Evolutionary conservation across 148 eudicot species (phyloP).

Genomic region (Fagopyrum homotropicum): DNA sequence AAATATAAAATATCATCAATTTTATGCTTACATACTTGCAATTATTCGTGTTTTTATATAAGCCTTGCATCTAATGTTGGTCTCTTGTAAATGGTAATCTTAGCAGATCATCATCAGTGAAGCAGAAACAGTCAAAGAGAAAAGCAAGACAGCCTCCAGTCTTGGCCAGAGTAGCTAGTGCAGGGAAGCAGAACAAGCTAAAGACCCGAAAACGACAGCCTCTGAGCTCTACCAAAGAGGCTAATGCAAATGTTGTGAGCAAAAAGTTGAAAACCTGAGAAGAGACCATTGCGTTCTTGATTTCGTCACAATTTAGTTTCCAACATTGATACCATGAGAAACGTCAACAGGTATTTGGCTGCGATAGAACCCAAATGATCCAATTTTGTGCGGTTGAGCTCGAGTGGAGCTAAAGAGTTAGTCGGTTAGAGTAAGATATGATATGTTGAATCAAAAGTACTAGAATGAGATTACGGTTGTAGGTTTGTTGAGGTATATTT

Average conservation of each 20-base stretch:
- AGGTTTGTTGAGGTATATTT: too few species aligned
- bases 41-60: not conserved
- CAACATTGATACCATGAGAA: not conserved
- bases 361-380: too few species aligned
- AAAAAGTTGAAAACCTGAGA: slow-evolving; percentile 4
- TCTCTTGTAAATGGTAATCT: not conserved
- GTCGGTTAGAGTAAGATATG: too few species aligned
- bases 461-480: too few species aligned
- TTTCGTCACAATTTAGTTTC: not conserved
- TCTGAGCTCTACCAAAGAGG: not conserved
- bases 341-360: too few species aligned
- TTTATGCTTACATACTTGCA: too few species aligned
- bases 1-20: too few species aligned
- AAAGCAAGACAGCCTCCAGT: slow-evolving; percentile 18
- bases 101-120: slow-evolving; percentile 13
- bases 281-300: not conserved
- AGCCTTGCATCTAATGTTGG: not conserved
- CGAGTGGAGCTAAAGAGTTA: too few species aligned
- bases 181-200: slow-evolving; percentile 12
- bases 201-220: slow-evolving; percentile 20
- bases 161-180: not conserved
- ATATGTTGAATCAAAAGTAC: too few species aligned
- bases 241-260: not conserved
- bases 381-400: too few species aligned
- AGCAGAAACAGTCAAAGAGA: slow-evolving; percentile 17